Conservation (phyloP, 345 rosid species). For the Brassica incana region DNA sequence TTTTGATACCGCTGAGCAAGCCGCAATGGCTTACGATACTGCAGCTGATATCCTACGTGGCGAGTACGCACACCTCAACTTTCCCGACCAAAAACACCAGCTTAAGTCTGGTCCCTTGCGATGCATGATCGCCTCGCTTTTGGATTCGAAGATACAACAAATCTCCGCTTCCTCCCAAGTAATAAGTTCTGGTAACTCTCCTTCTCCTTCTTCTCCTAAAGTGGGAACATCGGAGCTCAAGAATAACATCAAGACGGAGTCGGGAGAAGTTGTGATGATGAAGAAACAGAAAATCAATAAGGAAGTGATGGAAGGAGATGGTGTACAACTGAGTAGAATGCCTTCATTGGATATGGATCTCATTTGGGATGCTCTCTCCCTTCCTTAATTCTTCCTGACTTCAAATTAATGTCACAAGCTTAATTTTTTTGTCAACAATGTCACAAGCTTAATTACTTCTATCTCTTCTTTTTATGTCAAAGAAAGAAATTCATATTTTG, state of each 20-base stretch:
- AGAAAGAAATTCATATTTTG: constrained; percentile 5
- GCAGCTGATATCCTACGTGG: constrained; percentile 90
- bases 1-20: constrained; percentile 89
- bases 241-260: constrained; percentile 44
- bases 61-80: constrained; percentile 84
- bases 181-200: constrained; percentile 13
- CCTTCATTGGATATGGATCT: constrained; percentile 97
- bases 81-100: constrained; percentile 81
- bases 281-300: constrained; percentile 39
- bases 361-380: constrained; percentile 89
- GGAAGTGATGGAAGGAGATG: constrained; percentile 51
- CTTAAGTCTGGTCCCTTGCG: constrained; percentile 62
- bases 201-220: constrained; percentile 15
- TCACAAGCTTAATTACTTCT: constrained; percentile 14
- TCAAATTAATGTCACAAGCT: constrained; percentile 9
- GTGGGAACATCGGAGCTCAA: constrained; percentile 23
- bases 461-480: background rate
- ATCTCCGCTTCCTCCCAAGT: constrained; percentile 34
- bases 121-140: constrained; percentile 35
- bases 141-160: constrained; percentile 40
- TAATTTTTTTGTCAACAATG: constrained; percentile 7
- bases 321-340: constrained; percentile 87
- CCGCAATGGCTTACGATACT: constrained; percentile 88
- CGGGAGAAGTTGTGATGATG: constrained; percentile 37
- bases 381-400: constrained; percentile 56